Evolutionary conservation across 257 asterid genomes (phyloP).

Genomic region (Verbascum thapsus): DNA sequence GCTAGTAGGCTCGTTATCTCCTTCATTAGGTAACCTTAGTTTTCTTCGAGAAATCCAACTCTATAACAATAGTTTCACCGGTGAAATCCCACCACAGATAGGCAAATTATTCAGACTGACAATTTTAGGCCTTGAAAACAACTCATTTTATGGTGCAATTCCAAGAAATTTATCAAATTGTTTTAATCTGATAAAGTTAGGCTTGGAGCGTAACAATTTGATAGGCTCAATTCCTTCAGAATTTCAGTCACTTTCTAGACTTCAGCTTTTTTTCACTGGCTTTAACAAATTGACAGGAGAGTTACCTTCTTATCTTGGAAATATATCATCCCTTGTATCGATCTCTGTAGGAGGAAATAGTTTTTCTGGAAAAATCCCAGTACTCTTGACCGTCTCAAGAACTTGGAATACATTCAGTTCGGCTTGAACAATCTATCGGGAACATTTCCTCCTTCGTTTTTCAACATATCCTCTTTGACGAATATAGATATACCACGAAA

Average conservation of each 20-base stretch:
- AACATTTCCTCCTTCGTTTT: slow-evolving; percentile 18
- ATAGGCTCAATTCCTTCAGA: slow-evolving; percentile 24
- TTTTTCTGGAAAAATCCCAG: slow-evolving; percentile 19
- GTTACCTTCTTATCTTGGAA: slow-evolving; percentile 25
- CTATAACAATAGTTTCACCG: slow-evolving; percentile 21
- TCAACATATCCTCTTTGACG: slow-evolving; percentile 26
- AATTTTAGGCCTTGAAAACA: slow-evolving; percentile 16
- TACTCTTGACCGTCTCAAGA: slow-evolving; percentile 16
- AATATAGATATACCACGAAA: not conserved
- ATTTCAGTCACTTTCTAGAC: slow-evolving; percentile 9
- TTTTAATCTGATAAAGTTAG: not conserved
- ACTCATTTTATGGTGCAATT: slow-evolving; percentile 20
- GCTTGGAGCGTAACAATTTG: slow-evolving; percentile 1
- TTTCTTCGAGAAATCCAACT: slow-evolving; percentile 5
- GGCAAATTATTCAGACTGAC: slow-evolving; percentile 9
- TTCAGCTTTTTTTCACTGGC: not conserved
- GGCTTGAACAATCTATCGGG: slow-evolving; percentile 15
- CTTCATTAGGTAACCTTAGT: slow-evolving; percentile 20
- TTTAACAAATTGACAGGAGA: slow-evolving; percentile 18
- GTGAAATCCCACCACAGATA: slow-evolving; percentile 14
- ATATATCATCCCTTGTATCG: slow-evolving; percentile 13
- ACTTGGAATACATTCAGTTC: slow-evolving; percentile 5
- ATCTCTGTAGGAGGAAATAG: slow-evolving; percentile 11
- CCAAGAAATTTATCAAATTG: slow-evolving; percentile 14
- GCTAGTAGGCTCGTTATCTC: slow-evolving; percentile 11